A percentile compares a stretch with the other conserved stretches of the same genome.
Conservation (phyloP, 805 yeast species). For the Candida ortonii region DNA sequence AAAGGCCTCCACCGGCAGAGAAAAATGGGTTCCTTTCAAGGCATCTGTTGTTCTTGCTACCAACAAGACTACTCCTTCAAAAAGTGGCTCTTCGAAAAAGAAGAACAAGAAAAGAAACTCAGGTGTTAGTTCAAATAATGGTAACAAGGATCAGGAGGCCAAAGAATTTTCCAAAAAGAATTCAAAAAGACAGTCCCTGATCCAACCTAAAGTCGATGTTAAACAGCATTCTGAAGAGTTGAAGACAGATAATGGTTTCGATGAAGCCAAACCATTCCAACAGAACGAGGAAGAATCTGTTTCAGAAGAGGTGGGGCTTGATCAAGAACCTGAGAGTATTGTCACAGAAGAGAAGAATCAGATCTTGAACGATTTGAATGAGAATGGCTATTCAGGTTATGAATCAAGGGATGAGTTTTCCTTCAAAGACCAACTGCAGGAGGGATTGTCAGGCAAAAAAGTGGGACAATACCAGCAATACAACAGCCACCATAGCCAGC, state of each 20-base stretch:
- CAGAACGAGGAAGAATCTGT: no score
- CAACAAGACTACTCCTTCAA: constrained; percentile 12
- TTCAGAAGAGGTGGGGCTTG: no score
- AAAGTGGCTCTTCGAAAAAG: constrained; percentile 20
- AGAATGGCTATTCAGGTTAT: no score
- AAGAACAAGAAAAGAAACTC: constrained; percentile 22
- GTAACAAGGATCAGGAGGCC: constrained; percentile 10
- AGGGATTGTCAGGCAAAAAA: constrained; percentile 5
- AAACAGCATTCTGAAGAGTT: not conserved
- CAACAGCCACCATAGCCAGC: constrained; percentile 7
- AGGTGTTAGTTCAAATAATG: constrained; percentile 6
- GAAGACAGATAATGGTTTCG: constrained; percentile 4
- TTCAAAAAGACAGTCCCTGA: constrained; percentile 3
- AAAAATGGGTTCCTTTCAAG: constrained; percentile 72
- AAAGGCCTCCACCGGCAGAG: constrained; percentile 43
- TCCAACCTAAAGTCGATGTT: constrained; percentile 3
- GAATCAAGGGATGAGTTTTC: no score
- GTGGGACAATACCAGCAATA: constrained; percentile 8
- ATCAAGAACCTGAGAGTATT: no score
- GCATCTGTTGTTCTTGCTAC: constrained; percentile 47
- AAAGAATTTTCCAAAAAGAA: constrained; percentile 5
- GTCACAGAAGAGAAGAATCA: no score
- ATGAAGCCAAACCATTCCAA: not conserved
- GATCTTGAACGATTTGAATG: no score
- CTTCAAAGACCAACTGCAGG: no score